Conservation (phyloP, 2,329 filamentous ascomycete genomes). For the Cercospora brassicicola region DNA sequence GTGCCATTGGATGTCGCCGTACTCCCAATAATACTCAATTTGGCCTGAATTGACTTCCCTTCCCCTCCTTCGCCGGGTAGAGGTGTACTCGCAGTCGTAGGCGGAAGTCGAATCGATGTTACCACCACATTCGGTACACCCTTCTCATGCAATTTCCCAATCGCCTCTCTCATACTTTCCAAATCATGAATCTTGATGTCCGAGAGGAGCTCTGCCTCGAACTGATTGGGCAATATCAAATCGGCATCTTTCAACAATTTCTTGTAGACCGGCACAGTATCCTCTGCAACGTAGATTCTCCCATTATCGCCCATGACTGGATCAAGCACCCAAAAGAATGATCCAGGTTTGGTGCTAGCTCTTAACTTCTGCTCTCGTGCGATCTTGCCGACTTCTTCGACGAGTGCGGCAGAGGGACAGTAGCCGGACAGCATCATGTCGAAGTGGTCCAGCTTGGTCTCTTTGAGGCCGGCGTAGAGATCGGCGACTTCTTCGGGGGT, state of each 20-base stretch:
- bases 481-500: conserved; percentile 79
- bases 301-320: conserved; percentile 99
- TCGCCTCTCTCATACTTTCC: conserved; percentile 68
- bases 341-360: conserved; percentile 62
- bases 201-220: conserved; percentile 90
- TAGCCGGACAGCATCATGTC: conserved; percentile 96
- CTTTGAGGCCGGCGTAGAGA: conserved; percentile 78
- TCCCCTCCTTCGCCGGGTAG: conserved; percentile 19
- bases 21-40: conserved; percentile 67
- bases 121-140: conserved; percentile 85
- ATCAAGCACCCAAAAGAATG: conserved; percentile 96
- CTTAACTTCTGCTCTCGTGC: conserved; percentile 74
- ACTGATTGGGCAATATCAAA: conserved; percentile 92
- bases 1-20: conserved; percentile 64
- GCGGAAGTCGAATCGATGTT: conserved; percentile 75
- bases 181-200: conserved; percentile 80
- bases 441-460: conserved; percentile 83
- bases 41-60: conserved; percentile 15
- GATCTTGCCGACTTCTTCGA: conserved; percentile 81
- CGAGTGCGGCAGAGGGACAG: conserved; percentile 80
- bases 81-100: conserved; percentile 51
- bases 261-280: conserved; percentile 90
- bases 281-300: conserved; percentile 82
- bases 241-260: conserved; percentile 76
- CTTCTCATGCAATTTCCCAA: conserved; percentile 69